Conservation (phyloP, 169 alveolate genomes). For the Cryptosporidium tyzzeri region DNA sequence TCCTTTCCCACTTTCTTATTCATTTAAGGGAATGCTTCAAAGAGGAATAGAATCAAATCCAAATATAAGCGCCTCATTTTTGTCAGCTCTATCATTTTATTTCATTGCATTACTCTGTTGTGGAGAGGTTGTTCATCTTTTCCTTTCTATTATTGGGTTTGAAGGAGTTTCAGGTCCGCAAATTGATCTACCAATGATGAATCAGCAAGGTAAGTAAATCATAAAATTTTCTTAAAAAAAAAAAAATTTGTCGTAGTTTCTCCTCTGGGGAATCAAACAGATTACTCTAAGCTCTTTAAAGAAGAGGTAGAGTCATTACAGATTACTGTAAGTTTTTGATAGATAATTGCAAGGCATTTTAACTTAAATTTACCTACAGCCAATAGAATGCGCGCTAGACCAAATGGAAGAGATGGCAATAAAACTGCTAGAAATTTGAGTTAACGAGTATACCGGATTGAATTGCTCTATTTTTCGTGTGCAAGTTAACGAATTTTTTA, state of each 20-base stretch:
- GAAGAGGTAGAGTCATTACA: conserved; percentile 63
- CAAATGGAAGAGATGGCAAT: conserved; percentile 28
- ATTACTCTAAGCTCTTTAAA: conserved; percentile 53
- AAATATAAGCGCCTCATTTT: conserved; percentile 35
- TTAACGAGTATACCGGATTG: neutral
- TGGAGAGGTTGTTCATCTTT: conserved; percentile 20
- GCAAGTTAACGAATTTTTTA: no score
- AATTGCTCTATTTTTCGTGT: neutral
- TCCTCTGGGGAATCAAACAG: conserved; percentile 59
- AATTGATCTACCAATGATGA: conserved; percentile 59
- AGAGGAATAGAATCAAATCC: conserved; percentile 80
- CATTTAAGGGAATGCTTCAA: conserved; percentile 85
- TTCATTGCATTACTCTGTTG: conserved; percentile 34
- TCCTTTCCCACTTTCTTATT: conserved; percentile 85
- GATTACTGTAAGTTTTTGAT: conserved; percentile 28
- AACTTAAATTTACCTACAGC: neutral
- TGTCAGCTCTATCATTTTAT: conserved; percentile 67
- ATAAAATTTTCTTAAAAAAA: neutral
- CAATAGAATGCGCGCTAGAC: neutral
- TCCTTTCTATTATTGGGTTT: conserved; percentile 17
- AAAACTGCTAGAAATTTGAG: neutral
- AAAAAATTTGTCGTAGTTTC: neutral
- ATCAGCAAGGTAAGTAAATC: conserved; percentile 60
- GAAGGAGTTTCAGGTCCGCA: neutral
- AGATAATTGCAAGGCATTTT: no score